These are phyloP conservation scores for Crucihimalaya himalaica DNA, from an alignment of 345 rosid species.

Conservation along the genomic window DNA sequence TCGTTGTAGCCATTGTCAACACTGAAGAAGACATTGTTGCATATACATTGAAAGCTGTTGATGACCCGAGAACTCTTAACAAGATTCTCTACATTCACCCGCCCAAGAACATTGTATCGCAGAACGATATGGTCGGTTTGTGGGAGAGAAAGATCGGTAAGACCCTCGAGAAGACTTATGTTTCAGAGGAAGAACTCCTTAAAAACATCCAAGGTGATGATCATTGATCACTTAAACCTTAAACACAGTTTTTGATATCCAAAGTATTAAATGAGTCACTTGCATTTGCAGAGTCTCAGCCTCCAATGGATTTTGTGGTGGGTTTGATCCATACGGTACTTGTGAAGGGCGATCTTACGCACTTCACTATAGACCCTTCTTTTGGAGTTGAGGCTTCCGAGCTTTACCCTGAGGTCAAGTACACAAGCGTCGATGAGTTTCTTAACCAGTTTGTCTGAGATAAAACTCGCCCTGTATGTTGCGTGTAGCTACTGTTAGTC, in stretches of 20 bases:
- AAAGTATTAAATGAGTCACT: not conserved
- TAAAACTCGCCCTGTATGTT: not conserved
- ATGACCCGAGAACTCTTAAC: conserved; percentile 66
- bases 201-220: conserved; percentile 62
- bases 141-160: conserved; percentile 77
- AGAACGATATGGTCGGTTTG: conserved; percentile 61
- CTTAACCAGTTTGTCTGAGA: conserved; percentile 44
- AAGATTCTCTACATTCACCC: conserved; percentile 70
- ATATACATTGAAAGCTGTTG: conserved; percentile 58
- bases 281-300: conserved; percentile 57
- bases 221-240: conserved; percentile 25
- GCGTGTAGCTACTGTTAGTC: not conserved
- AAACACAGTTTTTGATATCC: not conserved
- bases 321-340: conserved; percentile 41
- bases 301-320: conserved; percentile 44
- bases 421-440: conserved; percentile 47
- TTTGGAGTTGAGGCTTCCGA: conserved; percentile 59
- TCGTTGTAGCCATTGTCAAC: conserved; percentile 59
- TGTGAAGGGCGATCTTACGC: conserved; percentile 48
- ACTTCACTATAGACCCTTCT: conserved; percentile 40
- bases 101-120: conserved; percentile 61
- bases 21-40: conserved; percentile 69
- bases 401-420: conserved; percentile 61
- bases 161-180: conserved; percentile 55
- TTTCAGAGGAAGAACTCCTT: conserved; percentile 66